These are phyloP conservation scores for Pseudocercospora vitis DNA, from an alignment of 2,329 filamentous ascomycete genomes.

Conservation along the genomic window DNA sequence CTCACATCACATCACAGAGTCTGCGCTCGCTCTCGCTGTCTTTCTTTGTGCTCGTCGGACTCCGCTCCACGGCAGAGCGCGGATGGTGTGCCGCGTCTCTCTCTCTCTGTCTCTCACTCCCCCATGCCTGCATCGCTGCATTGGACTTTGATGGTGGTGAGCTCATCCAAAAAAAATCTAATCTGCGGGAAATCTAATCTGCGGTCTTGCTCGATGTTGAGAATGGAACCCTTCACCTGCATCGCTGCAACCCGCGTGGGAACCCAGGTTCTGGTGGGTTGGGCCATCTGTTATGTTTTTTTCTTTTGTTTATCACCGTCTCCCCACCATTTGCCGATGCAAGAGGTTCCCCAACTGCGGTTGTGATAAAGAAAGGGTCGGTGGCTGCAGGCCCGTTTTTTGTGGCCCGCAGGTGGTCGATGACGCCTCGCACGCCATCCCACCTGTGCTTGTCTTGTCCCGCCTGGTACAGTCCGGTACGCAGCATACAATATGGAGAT, in stretches of 20 bases:
- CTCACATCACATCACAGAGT: neutral
- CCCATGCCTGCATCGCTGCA: too few species aligned
- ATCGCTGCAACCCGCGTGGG: neutral
- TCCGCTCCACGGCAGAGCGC: neutral
- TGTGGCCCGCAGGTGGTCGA: slow-evolving; percentile 12
- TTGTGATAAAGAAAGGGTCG: slow-evolving; percentile 11
- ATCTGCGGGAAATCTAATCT: neutral
- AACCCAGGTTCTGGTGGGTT: neutral
- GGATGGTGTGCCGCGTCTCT: slow-evolving; percentile 15
- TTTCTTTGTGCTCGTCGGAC: neutral
- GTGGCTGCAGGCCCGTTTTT: slow-evolving; percentile 16
- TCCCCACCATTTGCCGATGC: slow-evolving; percentile 13
- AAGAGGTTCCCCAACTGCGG: slow-evolving; percentile 8
- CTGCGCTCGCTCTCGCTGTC: too few species aligned
- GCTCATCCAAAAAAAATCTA: neutral
- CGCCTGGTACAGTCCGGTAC: slow-evolving; percentile 7
- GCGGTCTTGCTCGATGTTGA: slow-evolving; percentile 3
- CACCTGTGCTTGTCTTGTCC: too few species aligned
- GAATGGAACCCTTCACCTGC: neutral
- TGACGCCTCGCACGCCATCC: slow-evolving; percentile 9
- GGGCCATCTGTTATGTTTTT: too few species aligned
- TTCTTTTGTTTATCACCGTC: neutral
- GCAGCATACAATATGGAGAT: slow-evolving; percentile 18
- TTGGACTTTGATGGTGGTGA: neutral
- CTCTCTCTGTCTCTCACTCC: too few species aligned